Evolutionary conservation across 2,329 filamentous ascomycete species (phyloP), one percentile per base, ranked within the genome.

Genomic region (Dactylonectria macrodidyma): DNA sequence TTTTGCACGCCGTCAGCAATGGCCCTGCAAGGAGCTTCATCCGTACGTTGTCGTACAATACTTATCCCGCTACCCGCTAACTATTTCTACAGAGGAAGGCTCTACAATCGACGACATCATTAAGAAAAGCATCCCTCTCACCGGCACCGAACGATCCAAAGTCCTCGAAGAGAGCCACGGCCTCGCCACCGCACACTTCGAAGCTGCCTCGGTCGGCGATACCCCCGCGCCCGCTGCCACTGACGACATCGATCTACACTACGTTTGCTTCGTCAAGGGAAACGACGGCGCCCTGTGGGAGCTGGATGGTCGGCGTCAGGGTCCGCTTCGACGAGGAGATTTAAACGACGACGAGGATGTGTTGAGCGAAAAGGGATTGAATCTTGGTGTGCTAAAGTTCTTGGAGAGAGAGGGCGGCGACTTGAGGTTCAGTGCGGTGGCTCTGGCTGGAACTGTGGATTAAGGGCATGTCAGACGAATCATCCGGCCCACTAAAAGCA

Each of bases 241-340:
- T n/a, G 93, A 93, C 75, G 89, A 92, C 73, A 87, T 97, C n/a
- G 95, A 98, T 78, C 85, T 98, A 75, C 96, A 99, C 84, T 98
- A 97, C 79, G 95, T 98, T 54, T 96, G 94, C 78, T 99, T 98
- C 81, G 93, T 96, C 59, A 96, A 95, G 84, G 85, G 85, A 36
- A 82, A 82, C 59, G 90, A 93, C 79, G 91, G 91, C 62, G 88
- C 79, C 12, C 76, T 90, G 44, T 90, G 88, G 87, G 88, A 90
- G 83, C 84, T 90, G 11, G 88, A 90, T 73, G 88, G 88, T 3
- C 81, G 88, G 58, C 78, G 86, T 63, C 90, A 89, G 79, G 89
- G 88, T 0, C 89, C 89, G 8, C 82, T 90, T 34, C 78, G 82
- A 47, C 79, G 88, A 26, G 92, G 91, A 0, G 76, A 81, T 50